Conservation (phyloP, 805 yeast genomes). For the Ascoidea tarda region DNA sequence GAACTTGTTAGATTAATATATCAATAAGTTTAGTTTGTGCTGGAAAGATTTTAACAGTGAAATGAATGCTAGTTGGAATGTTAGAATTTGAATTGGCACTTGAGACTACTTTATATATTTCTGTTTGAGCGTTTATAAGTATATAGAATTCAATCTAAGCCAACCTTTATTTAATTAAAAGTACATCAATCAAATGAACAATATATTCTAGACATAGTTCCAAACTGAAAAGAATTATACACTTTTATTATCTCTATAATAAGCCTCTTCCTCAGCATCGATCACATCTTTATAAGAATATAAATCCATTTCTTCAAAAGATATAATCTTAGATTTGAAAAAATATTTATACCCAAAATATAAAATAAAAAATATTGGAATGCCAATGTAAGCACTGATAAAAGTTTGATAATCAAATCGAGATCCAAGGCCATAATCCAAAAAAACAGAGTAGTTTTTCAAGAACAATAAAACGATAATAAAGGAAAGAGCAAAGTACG, state of each 20-base stretch:
- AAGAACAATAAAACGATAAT: slow-evolving; percentile 43
- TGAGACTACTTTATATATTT: too few relatives aligned
- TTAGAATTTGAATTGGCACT: too few relatives aligned
- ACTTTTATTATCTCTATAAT: not conserved
- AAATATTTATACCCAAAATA: slow-evolving; percentile 21
- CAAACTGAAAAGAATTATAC: too few relatives aligned
- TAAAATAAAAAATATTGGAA: slow-evolving; percentile 27
- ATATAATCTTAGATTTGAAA: slow-evolving; percentile 8
- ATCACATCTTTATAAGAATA: slow-evolving; percentile 29
- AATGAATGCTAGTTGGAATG: too few relatives aligned
- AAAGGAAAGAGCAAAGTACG: slow-evolving; percentile 35
- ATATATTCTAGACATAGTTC: too few relatives aligned
- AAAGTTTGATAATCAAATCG: slow-evolving; percentile 47
- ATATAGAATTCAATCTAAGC: too few relatives aligned
- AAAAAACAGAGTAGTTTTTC: slow-evolving; percentile 63
- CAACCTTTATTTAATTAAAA: too few relatives aligned
- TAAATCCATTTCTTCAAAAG: slow-evolving; percentile 24
- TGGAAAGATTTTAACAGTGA: too few relatives aligned
- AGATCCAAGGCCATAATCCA: slow-evolving; percentile 25
- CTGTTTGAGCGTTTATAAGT: too few relatives aligned
- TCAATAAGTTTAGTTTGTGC: too few relatives aligned
- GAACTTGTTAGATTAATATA: too few relatives aligned
- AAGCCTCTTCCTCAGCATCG: slow-evolving; percentile 23
- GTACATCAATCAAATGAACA: too few relatives aligned
- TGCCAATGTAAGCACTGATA: slow-evolving; percentile 67